Evolutionary conservation across 202 grass and related monocot species (phyloP).

Genomic region (Schoenoplectus triqueter): DNA sequence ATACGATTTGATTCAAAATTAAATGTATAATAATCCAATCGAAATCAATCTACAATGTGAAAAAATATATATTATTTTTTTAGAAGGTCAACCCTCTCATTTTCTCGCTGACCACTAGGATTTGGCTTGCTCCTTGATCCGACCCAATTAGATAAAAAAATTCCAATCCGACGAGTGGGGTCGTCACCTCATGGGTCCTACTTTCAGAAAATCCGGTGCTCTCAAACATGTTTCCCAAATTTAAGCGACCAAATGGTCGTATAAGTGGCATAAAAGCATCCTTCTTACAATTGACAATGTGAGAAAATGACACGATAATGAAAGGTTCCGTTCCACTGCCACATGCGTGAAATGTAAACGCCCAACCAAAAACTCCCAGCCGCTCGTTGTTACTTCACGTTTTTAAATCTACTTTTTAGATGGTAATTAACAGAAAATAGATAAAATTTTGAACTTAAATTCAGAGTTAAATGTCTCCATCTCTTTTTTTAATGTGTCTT

Average conservation of each 20-base stretch:
- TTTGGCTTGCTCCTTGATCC: background rate
- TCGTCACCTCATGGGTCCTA: background rate
- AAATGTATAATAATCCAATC: no score
- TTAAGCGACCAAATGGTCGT: background rate
- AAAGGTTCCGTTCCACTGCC: background rate
- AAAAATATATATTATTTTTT: no score
- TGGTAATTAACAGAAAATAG: no score
- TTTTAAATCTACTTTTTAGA: no score
- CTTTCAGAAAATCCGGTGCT: background rate
- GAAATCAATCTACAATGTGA: no score
- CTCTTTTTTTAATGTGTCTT: no score
- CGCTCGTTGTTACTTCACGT: background rate
- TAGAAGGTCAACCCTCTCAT: no score
- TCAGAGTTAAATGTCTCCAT: no score
- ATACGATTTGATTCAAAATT: no score
- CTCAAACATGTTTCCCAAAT: background rate
- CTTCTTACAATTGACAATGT: background rate
- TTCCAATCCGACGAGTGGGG: background rate
- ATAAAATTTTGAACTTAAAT: no score
- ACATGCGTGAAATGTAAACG: background rate
- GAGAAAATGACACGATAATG: constrained; percentile 17
- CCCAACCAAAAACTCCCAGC: background rate
- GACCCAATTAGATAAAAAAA: background rate
- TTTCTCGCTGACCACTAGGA: background rate
- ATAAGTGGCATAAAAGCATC: background rate